Conservation (phyloP, 345 rosid species). For the Balakata baccata region DNA sequence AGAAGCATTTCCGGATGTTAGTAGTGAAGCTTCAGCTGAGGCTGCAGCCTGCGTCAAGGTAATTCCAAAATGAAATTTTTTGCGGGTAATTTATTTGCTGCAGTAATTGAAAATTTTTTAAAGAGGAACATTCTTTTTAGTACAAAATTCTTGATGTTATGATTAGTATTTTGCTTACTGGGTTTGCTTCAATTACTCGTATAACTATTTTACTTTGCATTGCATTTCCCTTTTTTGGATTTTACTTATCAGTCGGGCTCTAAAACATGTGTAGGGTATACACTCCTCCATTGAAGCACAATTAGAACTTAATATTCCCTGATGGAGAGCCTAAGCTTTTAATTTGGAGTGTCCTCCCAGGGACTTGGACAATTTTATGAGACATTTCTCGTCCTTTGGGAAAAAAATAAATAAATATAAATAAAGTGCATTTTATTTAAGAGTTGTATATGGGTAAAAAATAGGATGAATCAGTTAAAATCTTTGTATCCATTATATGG, state of each 20-base stretch:
- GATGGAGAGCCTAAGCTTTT: too few relatives aligned
- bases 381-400: too few relatives aligned
- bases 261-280: neutral
- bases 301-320: too few relatives aligned
- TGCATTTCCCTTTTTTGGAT: neutral
- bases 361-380: too few relatives aligned
- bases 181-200: neutral
- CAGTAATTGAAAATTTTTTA: neutral
- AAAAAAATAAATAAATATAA: too few relatives aligned
- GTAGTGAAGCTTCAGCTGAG: conserved; percentile 61
- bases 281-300: too few relatives aligned
- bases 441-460: too few relatives aligned
- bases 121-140: neutral
- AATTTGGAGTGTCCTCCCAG: too few relatives aligned
- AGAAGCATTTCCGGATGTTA: conserved; percentile 72
- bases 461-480: too few relatives aligned
- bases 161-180: neutral
- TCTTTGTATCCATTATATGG: neutral
- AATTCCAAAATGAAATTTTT: neutral
- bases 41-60: conserved; percentile 91
- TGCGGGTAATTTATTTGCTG: neutral
- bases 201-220: neutral
- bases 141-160: too few relatives aligned
- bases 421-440: too few relatives aligned
- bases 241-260: too few relatives aligned